Conservation (phyloP, 2,329 filamentous ascomycete genomes). For the Neoarthrinium moseri region DNA sequence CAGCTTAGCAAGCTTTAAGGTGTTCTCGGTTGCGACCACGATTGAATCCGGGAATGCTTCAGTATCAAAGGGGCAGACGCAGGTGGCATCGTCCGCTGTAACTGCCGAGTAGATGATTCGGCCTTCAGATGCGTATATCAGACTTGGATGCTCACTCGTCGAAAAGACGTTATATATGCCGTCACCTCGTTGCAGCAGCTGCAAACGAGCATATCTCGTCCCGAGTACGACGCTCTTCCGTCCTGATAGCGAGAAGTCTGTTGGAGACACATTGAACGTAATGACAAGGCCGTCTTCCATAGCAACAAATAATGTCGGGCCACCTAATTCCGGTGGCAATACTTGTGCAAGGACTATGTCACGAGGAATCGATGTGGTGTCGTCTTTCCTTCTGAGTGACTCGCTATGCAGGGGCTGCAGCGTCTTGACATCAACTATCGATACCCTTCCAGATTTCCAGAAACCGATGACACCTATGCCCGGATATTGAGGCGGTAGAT, state of each 20-base stretch:
- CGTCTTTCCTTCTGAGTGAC: slow-evolving; percentile 55
- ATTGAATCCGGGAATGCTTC: slow-evolving; percentile 79
- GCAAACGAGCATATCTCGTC: slow-evolving; percentile 79
- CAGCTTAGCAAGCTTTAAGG: slow-evolving; percentile 77
- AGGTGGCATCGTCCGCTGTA: slow-evolving; percentile 81
- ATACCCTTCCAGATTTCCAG: slow-evolving; percentile 80
- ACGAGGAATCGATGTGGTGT: slow-evolving; percentile 77
- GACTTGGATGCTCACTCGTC: slow-evolving; percentile 87
- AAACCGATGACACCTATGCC: slow-evolving; percentile 79
- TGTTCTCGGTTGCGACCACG: slow-evolving; percentile 72
- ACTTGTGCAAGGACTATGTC: slow-evolving; percentile 79
- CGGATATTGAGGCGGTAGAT: slow-evolving; percentile 63
- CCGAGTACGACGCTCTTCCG: slow-evolving; percentile 84
- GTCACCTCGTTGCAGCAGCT: slow-evolving; percentile 68
- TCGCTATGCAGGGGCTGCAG: slow-evolving; percentile 67
- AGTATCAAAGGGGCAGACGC: slow-evolving; percentile 79
- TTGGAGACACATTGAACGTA: slow-evolving; percentile 70
- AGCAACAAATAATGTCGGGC: slow-evolving; percentile 80
- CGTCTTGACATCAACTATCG: slow-evolving; percentile 67
- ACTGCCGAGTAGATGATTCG: slow-evolving; percentile 91
- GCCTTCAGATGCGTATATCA: slow-evolving; percentile 88
- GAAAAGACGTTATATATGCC: slow-evolving; percentile 81
- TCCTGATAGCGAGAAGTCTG: slow-evolving; percentile 62
- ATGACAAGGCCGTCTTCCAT: slow-evolving; percentile 92
- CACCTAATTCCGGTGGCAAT: slow-evolving; percentile 55